Evolutionary conservation across 139 green algal species (phyloP).

Genomic region (Coccomyxa sp.): DNA sequence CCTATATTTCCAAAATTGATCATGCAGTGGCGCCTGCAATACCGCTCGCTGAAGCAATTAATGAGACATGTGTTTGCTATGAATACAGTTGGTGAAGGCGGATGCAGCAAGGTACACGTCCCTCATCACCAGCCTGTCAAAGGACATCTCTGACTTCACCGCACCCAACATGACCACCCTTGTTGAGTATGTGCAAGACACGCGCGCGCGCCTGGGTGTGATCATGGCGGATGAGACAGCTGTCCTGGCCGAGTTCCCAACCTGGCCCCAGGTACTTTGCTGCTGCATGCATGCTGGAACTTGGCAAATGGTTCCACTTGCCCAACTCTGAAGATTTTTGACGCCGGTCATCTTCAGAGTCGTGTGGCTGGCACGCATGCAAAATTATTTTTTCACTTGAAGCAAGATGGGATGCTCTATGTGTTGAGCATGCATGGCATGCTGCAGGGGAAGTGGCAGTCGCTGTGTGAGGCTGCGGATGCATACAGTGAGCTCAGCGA

Average conservation of each 20-base stretch:
- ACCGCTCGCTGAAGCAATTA: background rate
- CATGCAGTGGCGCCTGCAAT: background rate
- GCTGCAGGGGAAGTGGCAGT: background rate
- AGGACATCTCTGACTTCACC: background rate
- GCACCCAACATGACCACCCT: slow-evolving; percentile 11
- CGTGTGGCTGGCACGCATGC: background rate
- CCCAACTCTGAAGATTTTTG: no score
- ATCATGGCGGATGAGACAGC: slow-evolving; percentile 8
- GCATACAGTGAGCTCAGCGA: slow-evolving; percentile 10
- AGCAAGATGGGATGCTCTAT: background rate
- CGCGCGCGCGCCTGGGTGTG: slow-evolving; percentile 4
- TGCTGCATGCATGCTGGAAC: background rate
- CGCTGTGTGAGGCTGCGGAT: slow-evolving; percentile 11
- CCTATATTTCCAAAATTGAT: no score
- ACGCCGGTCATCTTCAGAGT: background rate
- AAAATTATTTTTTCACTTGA: background rate
- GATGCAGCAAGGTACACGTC: slow-evolving; percentile 4
- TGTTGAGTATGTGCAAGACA: slow-evolving; percentile 10
- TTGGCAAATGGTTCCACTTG: background rate
- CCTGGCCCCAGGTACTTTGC: slow-evolving; percentile 8
- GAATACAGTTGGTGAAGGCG: background rate
- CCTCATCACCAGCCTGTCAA: background rate
- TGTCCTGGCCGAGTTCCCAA: slow-evolving; percentile 7
- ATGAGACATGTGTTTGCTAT: background rate
- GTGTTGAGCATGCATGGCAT: background rate